phyloP scores from a whole-genome alignment of 139 green algal genomes.

The Gonium pectorale region DNA sequence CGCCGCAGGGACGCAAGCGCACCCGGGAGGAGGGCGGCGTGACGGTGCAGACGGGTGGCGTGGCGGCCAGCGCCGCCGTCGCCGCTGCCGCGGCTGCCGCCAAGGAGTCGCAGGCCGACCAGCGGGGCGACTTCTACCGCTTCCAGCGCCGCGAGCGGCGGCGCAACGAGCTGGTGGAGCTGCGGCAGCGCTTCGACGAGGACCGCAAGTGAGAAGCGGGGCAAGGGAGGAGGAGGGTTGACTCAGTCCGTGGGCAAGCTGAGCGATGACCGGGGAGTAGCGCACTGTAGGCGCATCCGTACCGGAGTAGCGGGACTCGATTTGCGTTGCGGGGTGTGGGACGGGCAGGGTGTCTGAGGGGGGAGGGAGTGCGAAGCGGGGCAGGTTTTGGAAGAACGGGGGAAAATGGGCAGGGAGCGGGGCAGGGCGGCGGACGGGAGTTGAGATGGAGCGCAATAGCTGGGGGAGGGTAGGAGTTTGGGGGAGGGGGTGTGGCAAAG shows the following conservation, averaged over 20 bases:
- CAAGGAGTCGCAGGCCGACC: background rate
- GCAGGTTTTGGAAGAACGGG: background rate
- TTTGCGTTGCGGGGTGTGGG: background rate
- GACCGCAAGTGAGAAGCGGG: slow-evolving; percentile 61
- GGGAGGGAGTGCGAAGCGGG: background rate
- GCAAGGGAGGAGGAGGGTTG: background rate
- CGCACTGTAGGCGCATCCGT: too few relatives aligned
- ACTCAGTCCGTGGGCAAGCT: too few relatives aligned
- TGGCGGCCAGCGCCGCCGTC: slow-evolving; percentile 64
- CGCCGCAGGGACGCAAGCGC: slow-evolving; percentile 58
- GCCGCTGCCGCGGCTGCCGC: slow-evolving; percentile 50
- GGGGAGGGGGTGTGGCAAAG: too few relatives aligned
- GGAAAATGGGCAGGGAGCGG: too few relatives aligned
- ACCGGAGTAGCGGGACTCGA: too few relatives aligned
- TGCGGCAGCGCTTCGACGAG: slow-evolving; percentile 75
- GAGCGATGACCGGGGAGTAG: too few relatives aligned
- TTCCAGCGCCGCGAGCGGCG: slow-evolving; percentile 82
- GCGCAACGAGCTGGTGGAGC: slow-evolving; percentile 72
- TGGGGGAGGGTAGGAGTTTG: too few relatives aligned
- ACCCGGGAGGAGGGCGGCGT: slow-evolving; percentile 56
- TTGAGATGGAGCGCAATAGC: too few relatives aligned
- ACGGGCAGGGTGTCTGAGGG: background rate
- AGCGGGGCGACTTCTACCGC: slow-evolving; percentile 76
- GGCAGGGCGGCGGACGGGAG: too few relatives aligned
- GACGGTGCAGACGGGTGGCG: slow-evolving; percentile 57